Conservation (phyloP, 139 green algal species). For the Zygnema cylindricum region DNA sequence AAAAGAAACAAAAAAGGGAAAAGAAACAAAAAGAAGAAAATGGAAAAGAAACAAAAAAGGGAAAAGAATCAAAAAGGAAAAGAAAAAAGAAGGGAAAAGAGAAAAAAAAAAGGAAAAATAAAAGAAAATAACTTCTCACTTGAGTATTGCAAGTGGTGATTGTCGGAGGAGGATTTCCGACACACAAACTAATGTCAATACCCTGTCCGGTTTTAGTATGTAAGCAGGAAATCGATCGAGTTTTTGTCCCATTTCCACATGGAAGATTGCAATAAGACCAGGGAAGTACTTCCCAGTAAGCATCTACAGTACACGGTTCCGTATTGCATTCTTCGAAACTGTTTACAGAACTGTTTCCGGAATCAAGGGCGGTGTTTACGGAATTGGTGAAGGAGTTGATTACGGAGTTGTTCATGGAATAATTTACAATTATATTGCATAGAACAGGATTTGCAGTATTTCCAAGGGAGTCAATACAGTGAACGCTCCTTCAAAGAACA, state of each 20-base stretch:
- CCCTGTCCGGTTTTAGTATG: not conserved
- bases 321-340: not conserved
- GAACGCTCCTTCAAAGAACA: not conserved
- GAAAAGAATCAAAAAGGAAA: no score
- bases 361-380: not conserved
- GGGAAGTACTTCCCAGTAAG: not conserved
- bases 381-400: not conserved
- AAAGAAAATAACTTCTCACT: no score
- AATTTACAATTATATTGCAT: not conserved
- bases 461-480: constrained; percentile 12
- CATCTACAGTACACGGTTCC: not conserved
- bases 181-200: constrained; percentile 8
- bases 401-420: not conserved
- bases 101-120: no score
- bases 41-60: no score
- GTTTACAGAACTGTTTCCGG: not conserved
- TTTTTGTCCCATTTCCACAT: not conserved
- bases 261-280: constrained; percentile 38
- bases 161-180: not conserved
- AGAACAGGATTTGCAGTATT: constrained; percentile 5
- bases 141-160: constrained; percentile 18
- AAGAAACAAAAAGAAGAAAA: no score
- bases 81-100: no score
- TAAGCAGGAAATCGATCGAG: not conserved
- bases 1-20: no score